phyloP scores from a whole-genome alignment of 73 alveolate genomes.

The Paramecium biaurelia region DNA sequence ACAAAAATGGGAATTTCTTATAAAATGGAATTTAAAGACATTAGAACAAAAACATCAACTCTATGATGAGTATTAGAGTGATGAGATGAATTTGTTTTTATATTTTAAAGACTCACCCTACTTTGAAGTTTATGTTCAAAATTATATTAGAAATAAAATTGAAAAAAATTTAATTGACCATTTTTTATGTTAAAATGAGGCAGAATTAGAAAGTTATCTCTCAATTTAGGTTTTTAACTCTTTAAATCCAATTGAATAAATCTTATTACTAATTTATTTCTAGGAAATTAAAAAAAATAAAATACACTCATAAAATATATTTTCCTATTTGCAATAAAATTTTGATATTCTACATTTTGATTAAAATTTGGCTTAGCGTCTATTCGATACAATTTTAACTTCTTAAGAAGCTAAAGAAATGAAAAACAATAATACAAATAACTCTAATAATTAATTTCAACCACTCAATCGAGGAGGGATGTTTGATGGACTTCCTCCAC shows the following conservation, averaged over 20 bases:
- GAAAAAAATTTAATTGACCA: constrained; percentile 76
- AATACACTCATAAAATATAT: constrained; percentile 49
- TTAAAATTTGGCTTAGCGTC: background rate
- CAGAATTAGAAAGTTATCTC: constrained; percentile 55
- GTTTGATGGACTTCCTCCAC: background rate
- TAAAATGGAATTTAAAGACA: constrained; percentile 65
- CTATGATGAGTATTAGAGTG: constrained; percentile 64
- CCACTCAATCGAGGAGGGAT: background rate
- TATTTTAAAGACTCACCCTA: constrained; percentile 71
- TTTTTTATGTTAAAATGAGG: constrained; percentile 51
- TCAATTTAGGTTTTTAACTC: background rate
- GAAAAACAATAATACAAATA: background rate
- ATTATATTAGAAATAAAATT: constrained; percentile 71
- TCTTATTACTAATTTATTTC: constrained; percentile 46
- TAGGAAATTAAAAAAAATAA: background rate
- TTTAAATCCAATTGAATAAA: constrained; percentile 69
- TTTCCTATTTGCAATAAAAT: background rate
- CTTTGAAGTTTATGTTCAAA: constrained; percentile 71
- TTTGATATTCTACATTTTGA: background rate
- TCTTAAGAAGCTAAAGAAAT: background rate
- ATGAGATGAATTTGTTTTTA: constrained; percentile 79
- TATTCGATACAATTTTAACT: background rate
- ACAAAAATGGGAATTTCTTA: constrained; percentile 47
- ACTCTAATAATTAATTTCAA: background rate
- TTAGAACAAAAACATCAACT: constrained; percentile 70